These are phyloP conservation scores for Laguncularia racemosa DNA, from an alignment of 345 rosid genomes.

Conservation along the genomic window DNA sequence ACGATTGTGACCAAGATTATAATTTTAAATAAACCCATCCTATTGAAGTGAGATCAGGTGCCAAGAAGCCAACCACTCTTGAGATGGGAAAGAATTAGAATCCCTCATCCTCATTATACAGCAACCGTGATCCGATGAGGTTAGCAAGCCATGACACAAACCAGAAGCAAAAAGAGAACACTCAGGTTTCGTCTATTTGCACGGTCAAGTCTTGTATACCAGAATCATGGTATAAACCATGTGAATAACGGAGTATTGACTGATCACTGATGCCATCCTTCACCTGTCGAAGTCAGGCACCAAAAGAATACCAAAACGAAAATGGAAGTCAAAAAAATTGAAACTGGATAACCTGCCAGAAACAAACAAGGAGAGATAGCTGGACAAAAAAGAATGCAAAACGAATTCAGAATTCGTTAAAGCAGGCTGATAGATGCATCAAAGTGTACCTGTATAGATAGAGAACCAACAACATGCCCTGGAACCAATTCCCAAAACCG, in stretches of 20 bases:
- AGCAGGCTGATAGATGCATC: too few relatives aligned
- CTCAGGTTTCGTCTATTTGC: constrained; percentile 36
- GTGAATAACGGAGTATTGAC: constrained; percentile 43
- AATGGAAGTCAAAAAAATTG: background rate
- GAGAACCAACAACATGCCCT: constrained; percentile 81
- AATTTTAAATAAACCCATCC: too few relatives aligned
- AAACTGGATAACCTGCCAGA: background rate
- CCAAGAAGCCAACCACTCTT: background rate
- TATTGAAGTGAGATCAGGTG: too few relatives aligned
- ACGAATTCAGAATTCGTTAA: too few relatives aligned
- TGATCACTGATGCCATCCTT: constrained; percentile 60
- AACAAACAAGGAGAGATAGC: too few relatives aligned
- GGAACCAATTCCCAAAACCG: constrained; percentile 97
- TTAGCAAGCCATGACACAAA: background rate
- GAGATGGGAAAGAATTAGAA: background rate
- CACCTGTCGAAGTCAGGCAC: constrained; percentile 29
- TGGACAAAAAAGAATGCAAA: too few relatives aligned
- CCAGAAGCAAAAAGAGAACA: background rate
- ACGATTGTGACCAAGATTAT: too few relatives aligned
- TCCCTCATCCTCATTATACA: too few relatives aligned
- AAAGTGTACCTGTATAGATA: constrained; percentile 54
- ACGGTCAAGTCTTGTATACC: constrained; percentile 83
- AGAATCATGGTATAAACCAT: constrained; percentile 69
- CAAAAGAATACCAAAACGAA: background rate
- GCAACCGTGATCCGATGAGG: background rate